A percentile compares a stretch with the other conserved stretches of the same genome.
Conservation (phyloP, 2,329 filamentous ascomycete species). For the Beauveria caledonica region DNA sequence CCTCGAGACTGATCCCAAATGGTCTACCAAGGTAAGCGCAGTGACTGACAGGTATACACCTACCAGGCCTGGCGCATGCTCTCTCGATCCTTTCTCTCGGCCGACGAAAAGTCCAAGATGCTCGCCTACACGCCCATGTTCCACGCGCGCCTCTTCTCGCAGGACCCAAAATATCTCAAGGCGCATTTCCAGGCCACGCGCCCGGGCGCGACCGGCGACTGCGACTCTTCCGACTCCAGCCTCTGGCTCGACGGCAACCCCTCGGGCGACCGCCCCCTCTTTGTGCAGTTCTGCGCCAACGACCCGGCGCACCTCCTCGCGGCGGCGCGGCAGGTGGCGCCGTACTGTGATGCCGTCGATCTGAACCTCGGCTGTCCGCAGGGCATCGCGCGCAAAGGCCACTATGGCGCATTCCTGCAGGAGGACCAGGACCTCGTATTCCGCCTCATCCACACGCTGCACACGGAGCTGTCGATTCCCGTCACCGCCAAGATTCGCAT, state of each 20-base stretch:
- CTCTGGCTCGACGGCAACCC: slow-evolving; percentile 82
- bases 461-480: slow-evolving; percentile 69
- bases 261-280: slow-evolving; percentile 73
- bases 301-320: slow-evolving; percentile 70
- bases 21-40: neutral
- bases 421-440: slow-evolving; percentile 83
- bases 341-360: slow-evolving; percentile 91
- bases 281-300: slow-evolving; percentile 95
- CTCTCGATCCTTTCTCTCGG: slow-evolving; percentile 79
- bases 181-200: slow-evolving; percentile 68
- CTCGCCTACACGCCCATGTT: slow-evolving; percentile 95
- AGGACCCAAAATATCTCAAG: slow-evolving; percentile 67
- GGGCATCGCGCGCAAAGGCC: slow-evolving; percentile 82
- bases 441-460: slow-evolving; percentile 73
- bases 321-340: slow-evolving; percentile 70
- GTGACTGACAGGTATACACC: neutral
- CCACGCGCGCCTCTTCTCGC: slow-evolving; percentile 80
- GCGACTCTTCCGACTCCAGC: slow-evolving; percentile 14
- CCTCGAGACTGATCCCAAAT: neutral
- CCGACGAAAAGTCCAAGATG: slow-evolving; percentile 54
- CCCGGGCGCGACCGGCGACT: slow-evolving; percentile 17
- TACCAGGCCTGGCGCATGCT: slow-evolving; percentile 89
- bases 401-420: slow-evolving; percentile 91
- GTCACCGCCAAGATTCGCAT: slow-evolving; percentile 94
- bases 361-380: slow-evolving; percentile 94